Evolutionary conservation across 2,329 filamentous ascomycete genomes (phyloP).

Genomic region (Sporothrix humicola): DNA sequence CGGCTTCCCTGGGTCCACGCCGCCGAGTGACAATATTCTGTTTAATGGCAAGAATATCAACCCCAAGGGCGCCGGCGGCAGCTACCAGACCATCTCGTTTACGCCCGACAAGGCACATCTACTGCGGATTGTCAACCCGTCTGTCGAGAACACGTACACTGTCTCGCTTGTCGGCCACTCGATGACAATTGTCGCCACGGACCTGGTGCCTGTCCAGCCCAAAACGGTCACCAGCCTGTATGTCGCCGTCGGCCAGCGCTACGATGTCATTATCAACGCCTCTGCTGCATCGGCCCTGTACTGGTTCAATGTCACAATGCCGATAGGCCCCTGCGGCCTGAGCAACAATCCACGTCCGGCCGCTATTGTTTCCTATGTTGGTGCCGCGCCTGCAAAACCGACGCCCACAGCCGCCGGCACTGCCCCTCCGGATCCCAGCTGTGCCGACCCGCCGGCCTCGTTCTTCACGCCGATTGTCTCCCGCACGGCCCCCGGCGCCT

Average conservation of each 20-base stretch:
- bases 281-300: conserved; percentile 42
- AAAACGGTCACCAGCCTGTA: conserved; percentile 57
- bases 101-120: conserved; percentile 53
- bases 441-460: conserved; percentile 35
- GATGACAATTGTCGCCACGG: conserved; percentile 56
- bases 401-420: conserved; percentile 42
- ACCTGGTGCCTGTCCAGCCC: conserved; percentile 58
- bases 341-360: conserved; percentile 42
- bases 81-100: conserved; percentile 45
- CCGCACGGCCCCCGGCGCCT: conserved; percentile 36
- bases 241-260: conserved; percentile 56
- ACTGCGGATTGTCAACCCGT: conserved; percentile 56
- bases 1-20: conserved; percentile 40
- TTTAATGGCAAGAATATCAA: conserved; percentile 52
- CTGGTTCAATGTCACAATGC: conserved; percentile 52
- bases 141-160: conserved; percentile 55
- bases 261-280: conserved; percentile 56
- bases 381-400: conserved; percentile 29
- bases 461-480: conserved; percentile 38
- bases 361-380: conserved; percentile 42
- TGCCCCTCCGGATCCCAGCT: conserved; percentile 36
- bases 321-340: conserved; percentile 39
- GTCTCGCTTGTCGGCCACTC: conserved; percentile 51
- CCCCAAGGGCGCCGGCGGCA: conserved; percentile 40
- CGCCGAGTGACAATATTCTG: conserved; percentile 48